These are phyloP conservation scores for Zygoascus ofunaensis DNA, from an alignment of 805 yeast species.

Conservation along the genomic window DNA sequence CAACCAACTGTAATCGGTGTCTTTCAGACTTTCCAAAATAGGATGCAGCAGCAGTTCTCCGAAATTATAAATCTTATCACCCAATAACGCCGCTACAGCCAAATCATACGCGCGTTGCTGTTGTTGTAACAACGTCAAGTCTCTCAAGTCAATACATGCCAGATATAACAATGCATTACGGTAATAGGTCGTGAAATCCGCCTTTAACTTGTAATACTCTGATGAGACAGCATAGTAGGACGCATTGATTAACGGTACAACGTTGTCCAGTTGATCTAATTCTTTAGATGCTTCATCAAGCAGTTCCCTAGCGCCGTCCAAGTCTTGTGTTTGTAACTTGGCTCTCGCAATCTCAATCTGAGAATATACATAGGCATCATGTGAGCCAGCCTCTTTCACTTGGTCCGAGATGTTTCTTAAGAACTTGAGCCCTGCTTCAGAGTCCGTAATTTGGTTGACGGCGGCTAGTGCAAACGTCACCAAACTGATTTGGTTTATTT, in stretches of 20 bases:
- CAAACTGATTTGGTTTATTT: slow-evolving; percentile 68
- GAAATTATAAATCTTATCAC: slow-evolving; percentile 87
- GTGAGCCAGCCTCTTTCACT: slow-evolving; percentile 35
- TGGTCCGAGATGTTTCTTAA: slow-evolving; percentile 37
- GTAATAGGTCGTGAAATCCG: slow-evolving; percentile 75
- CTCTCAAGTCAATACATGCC: slow-evolving; percentile 54
- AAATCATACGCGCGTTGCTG: slow-evolving; percentile 62
- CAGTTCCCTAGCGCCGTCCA: slow-evolving; percentile 54
- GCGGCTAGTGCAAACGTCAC: slow-evolving; percentile 63
- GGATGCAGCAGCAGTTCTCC: slow-evolving; percentile 93
- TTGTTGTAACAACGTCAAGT: slow-evolving; percentile 33
- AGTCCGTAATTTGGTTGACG: slow-evolving; percentile 34
- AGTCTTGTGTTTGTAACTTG: slow-evolving; percentile 45
- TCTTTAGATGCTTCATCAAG: slow-evolving; percentile 52
- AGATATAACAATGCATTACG: slow-evolving; percentile 72
- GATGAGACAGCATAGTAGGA: slow-evolving; percentile 77
- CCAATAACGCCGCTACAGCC: slow-evolving; percentile 77
- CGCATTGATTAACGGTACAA: slow-evolving; percentile 62
- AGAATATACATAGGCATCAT: slow-evolving; percentile 47
- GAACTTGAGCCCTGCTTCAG: slow-evolving; percentile 43
- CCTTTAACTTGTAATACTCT: slow-evolving; percentile 60
- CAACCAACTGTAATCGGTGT: slow-evolving; percentile 56
- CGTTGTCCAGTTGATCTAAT: slow-evolving; percentile 48
- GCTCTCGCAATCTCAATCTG: slow-evolving; percentile 68
- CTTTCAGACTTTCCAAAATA: slow-evolving; percentile 47